Evolutionary conservation across 176 grass and related monocot species (phyloP).

Genomic region (Tillandsia leiboldiana): DNA sequence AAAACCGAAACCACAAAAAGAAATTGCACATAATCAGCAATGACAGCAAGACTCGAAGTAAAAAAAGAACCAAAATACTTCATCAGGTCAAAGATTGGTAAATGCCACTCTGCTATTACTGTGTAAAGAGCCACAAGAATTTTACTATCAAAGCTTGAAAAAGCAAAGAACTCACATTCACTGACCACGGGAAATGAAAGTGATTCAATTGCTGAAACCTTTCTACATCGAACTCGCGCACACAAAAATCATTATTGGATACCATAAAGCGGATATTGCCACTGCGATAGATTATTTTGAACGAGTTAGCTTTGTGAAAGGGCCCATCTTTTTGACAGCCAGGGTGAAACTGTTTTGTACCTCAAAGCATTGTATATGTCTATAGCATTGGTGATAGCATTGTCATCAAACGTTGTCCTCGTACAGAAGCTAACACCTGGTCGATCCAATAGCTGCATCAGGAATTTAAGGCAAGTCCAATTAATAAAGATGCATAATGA

Average conservation of each 20-base stretch:
- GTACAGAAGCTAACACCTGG: constrained; percentile 58
- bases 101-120: no score
- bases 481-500: no score
- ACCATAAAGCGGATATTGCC: constrained; percentile 58
- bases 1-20: constrained; percentile 3
- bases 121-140: no score
- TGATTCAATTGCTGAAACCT: constrained; percentile 75
- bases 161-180: constrained; percentile 55
- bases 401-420: constrained; percentile 70
- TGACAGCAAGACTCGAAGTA: background rate
- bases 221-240: constrained; percentile 80
- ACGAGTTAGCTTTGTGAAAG: no score
- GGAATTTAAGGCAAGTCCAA: background rate
- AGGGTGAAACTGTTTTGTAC: constrained; percentile 15
- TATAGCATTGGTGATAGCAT: constrained; percentile 90
- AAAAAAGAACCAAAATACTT: no score
- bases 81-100: no score
- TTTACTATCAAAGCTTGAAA: no score
- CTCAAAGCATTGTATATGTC: constrained; percentile 64
- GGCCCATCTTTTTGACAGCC: no score
- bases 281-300: constrained; percentile 19
- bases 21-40: no score
- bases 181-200: constrained; percentile 71
- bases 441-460: constrained; percentile 46
- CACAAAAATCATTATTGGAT: constrained; percentile 78